Evolutionary conservation across 108 stramenopile genomes (phyloP).

Genomic region (Conticribra guillardii): DNA sequence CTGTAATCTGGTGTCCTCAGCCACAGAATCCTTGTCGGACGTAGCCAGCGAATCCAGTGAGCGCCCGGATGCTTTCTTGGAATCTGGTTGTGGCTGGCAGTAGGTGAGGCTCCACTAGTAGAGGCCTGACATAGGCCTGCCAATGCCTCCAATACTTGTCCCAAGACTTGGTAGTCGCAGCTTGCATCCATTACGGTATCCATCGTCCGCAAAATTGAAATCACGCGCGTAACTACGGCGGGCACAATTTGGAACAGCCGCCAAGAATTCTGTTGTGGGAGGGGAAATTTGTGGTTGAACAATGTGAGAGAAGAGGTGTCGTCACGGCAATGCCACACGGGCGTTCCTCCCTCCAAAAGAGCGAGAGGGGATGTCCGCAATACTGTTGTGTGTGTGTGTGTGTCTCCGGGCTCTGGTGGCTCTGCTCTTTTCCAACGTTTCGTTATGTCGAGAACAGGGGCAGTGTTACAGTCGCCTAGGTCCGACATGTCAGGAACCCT

Average conservation of each 20-base stretch:
- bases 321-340: too few species aligned
- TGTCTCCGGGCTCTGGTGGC: too few species aligned
- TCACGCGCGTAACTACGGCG: neutral
- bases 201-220: neutral
- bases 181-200: neutral
- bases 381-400: too few species aligned
- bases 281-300: neutral
- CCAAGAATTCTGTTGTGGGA: slow-evolving; percentile 5
- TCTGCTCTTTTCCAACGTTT: too few species aligned
- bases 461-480: too few species aligned
- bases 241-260: neutral
- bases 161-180: neutral
- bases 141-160: neutral
- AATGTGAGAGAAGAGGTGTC: too few species aligned
- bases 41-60: neutral
- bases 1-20: neutral
- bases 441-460: too few species aligned
- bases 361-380: too few species aligned
- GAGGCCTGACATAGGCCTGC: neutral
- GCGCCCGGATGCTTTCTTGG: neutral
- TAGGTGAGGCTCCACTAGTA: slow-evolving; percentile 4
- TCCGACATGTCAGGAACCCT: too few species aligned
- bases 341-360: too few species aligned
- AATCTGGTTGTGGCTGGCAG: neutral
- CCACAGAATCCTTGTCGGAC: neutral